Base-by-base conservation (phyloP, 2,329 filamentous ascomycete genomes). In the Paraphaeosphaeria minitans region DNA sequence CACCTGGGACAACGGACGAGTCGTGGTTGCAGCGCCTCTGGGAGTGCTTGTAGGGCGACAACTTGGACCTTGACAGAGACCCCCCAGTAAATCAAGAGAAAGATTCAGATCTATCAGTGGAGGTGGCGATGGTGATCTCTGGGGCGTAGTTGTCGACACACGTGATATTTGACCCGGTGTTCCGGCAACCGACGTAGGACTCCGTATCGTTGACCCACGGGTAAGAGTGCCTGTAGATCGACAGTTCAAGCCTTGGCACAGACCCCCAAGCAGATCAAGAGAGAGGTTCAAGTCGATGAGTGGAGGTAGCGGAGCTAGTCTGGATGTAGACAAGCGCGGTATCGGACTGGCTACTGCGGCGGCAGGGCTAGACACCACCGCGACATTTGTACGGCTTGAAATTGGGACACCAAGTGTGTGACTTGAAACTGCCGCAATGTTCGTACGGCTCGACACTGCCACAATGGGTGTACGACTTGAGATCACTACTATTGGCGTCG, bases 281-380 rank as follows among this genome's bases (percentile, higher is more conserved):
- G 47, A 50, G 12, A 50, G 33, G 16, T 50, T 50, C 7, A 50
- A 14, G 16, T 50, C 47, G 12, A 50, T 35, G 5, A 50, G 47
- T 12, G 41, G 41, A 43, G 41, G 41, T n/a, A 5, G 19, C 12
- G 19, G 16, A 9, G 21, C 10, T 27, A 6, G 3, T 27, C 24
- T 27, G 14, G 43, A 14, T 9, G 43, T 24, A 7, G 21, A 16
- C 5, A 29, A 24, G 10, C 3, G 45, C n/a, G 16, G n/a, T 10
- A 22, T 14, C 31, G 24, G 29, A 16, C 14, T n/a, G 29, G 45
- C 5, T 7, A 19, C 3, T 45, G 42, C 31, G 6, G 24, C 24
- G 24, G 24, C 24, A 27, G 24, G 24, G 24, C 24, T 27, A 27
- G 24, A 27, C 3, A 27, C 6, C 24, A 27, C 24, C 24, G 24